Evolutionary conservation across 345 rosid genomes (phyloP).

Genomic region (Brassica juncea): DNA sequence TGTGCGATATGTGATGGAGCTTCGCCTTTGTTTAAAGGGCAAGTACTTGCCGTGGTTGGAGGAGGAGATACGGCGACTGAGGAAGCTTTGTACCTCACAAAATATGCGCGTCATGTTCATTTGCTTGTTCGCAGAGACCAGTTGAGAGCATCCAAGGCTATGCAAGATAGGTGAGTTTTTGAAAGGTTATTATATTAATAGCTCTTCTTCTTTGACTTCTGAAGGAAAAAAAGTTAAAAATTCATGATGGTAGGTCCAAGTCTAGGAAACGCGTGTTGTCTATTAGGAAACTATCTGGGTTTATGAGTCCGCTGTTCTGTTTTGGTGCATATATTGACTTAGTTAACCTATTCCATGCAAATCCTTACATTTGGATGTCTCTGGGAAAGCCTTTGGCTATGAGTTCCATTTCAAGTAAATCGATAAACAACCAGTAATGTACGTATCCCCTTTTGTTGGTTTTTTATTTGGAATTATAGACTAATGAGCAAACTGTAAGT

Average conservation of each 20-base stretch:
- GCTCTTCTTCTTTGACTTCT: slow-evolving; percentile 25
- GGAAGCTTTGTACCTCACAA: slow-evolving; percentile 91
- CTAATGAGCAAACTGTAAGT: slow-evolving; percentile 71
- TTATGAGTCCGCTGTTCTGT: neutral
- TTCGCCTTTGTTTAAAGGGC: slow-evolving; percentile 92
- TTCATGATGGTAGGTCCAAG: neutral
- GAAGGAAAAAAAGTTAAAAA: neutral
- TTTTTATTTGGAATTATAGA: slow-evolving; percentile 43
- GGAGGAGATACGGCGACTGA: slow-evolving; percentile 99
- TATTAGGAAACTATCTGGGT: neutral
- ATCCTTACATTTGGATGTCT: neutral
- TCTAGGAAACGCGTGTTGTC: slow-evolving; percentile 6
- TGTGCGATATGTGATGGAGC: slow-evolving; percentile 99
- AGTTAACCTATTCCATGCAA: slow-evolving; percentile 1
- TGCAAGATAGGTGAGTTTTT: slow-evolving; percentile 93
- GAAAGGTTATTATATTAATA: neutral
- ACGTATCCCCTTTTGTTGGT: slow-evolving; percentile 30
- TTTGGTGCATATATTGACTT: neutral
- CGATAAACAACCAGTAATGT: slow-evolving; percentile 6
- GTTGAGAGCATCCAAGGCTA: slow-evolving; percentile 91
- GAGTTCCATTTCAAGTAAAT: slow-evolving; percentile 12
- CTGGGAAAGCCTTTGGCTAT: slow-evolving; percentile 26
- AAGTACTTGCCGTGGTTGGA: slow-evolving; percentile 95
- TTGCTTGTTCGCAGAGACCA: slow-evolving; percentile 86
- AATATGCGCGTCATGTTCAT: slow-evolving; percentile 97